Evolutionary conservation across 2,329 filamentous ascomycete genomes (phyloP), one percentile per base, ranked within the genome.

Genomic region (Alternaria sp.): DNA sequence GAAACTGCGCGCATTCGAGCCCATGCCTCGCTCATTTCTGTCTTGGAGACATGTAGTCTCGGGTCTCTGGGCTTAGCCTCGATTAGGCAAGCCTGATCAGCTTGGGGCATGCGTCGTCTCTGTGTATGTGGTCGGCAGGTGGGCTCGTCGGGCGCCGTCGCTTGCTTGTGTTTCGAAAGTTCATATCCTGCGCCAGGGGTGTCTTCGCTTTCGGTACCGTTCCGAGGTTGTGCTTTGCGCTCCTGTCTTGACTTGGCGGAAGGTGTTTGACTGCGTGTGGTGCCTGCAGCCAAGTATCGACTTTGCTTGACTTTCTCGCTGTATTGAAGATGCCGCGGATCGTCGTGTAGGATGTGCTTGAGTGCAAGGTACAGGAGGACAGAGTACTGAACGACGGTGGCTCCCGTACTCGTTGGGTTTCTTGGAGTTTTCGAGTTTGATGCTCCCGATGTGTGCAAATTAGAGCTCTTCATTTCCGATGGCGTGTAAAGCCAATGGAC

Each of bases 21-120:
- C 69, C 67, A 71, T 25, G 63, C 69, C 52, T 71, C 65, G n/a
- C 65, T 56, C 67, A 61, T 64, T 44, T 67, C 40, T 21, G 21
- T n/a, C 30, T 44, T 61, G 5, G 60, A 63, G 9, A 63, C 25
- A 32, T 55, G 15, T 9, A 50, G 54, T n/a, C 46, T 21, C 5
- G 54, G 19, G 15, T 57, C 43, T 28, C 28, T 28, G 2, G 43
- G 40, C 19, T 26, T 30, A 30, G 49, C 36, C n/a, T 54, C 52
- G 40, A 45, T 51, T 17, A 8, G 19, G 45, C 23, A 44, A 23
- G 13, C 43, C 12, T 45, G 49, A 21, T 19, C 19, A 43, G 11
- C 7, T 43, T 28, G 19, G 13, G 28, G 43, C 13, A 12, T 51
- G 23, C 44, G 23, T 6, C 25, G 32, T 40, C 25, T 32, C 6